Conservation (phyloP, 2,329 filamentous ascomycete genomes). For the Diaporthe sp. region DNA sequence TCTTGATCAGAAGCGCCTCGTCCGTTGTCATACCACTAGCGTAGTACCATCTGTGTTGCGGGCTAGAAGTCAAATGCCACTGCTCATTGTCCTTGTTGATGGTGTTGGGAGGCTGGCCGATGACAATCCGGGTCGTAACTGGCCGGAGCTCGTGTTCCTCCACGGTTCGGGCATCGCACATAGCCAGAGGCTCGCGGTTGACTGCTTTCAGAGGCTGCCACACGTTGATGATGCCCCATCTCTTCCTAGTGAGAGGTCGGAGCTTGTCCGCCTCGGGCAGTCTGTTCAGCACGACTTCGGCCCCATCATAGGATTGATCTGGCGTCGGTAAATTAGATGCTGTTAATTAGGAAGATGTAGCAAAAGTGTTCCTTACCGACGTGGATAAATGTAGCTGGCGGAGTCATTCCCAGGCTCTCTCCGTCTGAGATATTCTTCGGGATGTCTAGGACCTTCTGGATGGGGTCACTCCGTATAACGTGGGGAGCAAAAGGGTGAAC, state of each 20-base stretch:
- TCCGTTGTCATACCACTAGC: slow-evolving; percentile 61
- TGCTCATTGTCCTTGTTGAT: slow-evolving; percentile 10
- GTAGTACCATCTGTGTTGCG: slow-evolving; percentile 63
- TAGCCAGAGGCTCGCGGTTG: not conserved
- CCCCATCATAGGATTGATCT: slow-evolving; percentile 6
- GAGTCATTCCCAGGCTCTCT: not conserved
- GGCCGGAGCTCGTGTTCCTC: not conserved
- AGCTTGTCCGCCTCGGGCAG: not conserved
- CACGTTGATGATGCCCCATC: slow-evolving; percentile 12
- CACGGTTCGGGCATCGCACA: slow-evolving; percentile 1
- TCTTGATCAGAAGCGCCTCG: slow-evolving; percentile 69
- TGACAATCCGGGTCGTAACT: slow-evolving; percentile 6
- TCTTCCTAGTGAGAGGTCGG: not conserved
- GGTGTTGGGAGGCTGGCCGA: slow-evolving; percentile 1
- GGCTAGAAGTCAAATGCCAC: slow-evolving; percentile 42
- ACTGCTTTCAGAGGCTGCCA: slow-evolving; percentile 3
- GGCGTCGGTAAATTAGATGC: not conserved
- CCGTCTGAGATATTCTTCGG: not conserved
- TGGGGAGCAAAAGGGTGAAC: slow-evolving; percentile 10
- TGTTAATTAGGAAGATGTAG: not conserved
- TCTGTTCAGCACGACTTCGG: slow-evolving; percentile 4
- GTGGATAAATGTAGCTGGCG: slow-evolving; percentile 2
- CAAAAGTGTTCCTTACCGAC: not conserved
- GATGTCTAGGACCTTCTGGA: slow-evolving; percentile 6
- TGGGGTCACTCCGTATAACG: not conserved